Percentiles rank a stretch among this genome's conserved stretches.
Evolutionary conservation across 306 rosid species (phyloP).

Genomic region (Arachis stenosperma): DNA sequence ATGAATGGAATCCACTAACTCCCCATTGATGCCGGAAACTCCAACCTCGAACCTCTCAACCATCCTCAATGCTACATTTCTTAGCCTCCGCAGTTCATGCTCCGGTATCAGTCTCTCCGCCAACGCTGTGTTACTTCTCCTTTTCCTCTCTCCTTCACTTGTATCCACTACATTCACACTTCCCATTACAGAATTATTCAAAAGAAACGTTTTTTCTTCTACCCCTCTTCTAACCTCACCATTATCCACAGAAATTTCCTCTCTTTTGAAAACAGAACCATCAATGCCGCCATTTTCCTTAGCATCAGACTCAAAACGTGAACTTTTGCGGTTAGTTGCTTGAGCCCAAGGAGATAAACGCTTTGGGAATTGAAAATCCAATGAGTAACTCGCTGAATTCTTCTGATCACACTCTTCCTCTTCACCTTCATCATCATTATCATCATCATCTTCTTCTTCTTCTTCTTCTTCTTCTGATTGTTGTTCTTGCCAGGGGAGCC

Average conservation of each 20-base stretch:
- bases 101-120: conserved; percentile 74
- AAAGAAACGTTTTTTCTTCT: conserved; percentile 14
- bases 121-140: conserved; percentile 55
- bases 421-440: conserved; percentile 11
- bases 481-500: conserved; percentile 74
- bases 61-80: conserved; percentile 80
- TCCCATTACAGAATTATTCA: conserved; percentile 34
- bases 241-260: not conserved
- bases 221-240: conserved; percentile 32
- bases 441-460: conserved; percentile 1
- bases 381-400: conserved; percentile 38
- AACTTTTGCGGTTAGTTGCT: conserved; percentile 39
- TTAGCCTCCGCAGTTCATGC: conserved; percentile 81
- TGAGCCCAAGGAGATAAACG: conserved; percentile 75
- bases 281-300: conserved; percentile 3
- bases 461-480: not conserved
- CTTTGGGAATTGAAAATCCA: conserved; percentile 47
- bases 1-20: conserved; percentile 66
- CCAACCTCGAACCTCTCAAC: conserved; percentile 78
- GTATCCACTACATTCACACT: conserved; percentile 30
- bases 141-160: conserved; percentile 43
- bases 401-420: not conserved
- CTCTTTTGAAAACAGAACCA: conserved; percentile 24
- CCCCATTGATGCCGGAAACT: conserved; percentile 72
- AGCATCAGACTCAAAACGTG: conserved; percentile 30